phyloP scores from a whole-genome alignment of 768 basidiomycete genomes.

The Multifurca ochricompacta region DNA sequence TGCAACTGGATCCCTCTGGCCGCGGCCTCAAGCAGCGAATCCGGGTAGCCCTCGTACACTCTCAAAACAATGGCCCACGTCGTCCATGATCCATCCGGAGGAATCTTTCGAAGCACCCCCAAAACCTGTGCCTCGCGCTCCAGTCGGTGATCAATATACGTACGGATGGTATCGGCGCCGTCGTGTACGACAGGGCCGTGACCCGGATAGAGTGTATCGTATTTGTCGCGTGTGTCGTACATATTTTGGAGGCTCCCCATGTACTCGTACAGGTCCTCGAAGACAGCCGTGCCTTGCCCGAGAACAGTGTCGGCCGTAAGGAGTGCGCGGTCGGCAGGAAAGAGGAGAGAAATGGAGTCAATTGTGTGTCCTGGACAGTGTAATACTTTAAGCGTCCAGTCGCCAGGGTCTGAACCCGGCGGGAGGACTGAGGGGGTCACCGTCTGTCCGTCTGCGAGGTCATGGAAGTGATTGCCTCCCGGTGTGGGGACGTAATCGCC shows the following conservation, averaged over 20 bases:
- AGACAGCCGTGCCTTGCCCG: slow-evolving; percentile 84
- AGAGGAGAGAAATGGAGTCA: slow-evolving; percentile 73
- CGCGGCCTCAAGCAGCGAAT: slow-evolving; percentile 63
- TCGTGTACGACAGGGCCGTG: slow-evolving; percentile 76
- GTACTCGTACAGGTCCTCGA: slow-evolving; percentile 74
- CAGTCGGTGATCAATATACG: slow-evolving; percentile 74
- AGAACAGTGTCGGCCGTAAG: slow-evolving; percentile 91
- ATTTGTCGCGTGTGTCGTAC: slow-evolving; percentile 29
- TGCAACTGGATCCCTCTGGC: slow-evolving; percentile 63
- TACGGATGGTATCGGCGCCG: slow-evolving; percentile 51
- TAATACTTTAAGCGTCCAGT: slow-evolving; percentile 49
- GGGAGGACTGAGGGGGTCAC: slow-evolving; percentile 31
- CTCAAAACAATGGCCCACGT: slow-evolving; percentile 56
- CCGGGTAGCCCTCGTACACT: slow-evolving; percentile 69
- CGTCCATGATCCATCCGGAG: slow-evolving; percentile 39
- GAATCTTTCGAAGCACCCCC: slow-evolving; percentile 34
- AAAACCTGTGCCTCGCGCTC: slow-evolving; percentile 78
- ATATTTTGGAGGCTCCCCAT: slow-evolving; percentile 55
- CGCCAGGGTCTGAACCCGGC: slow-evolving; percentile 3
- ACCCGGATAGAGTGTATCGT: slow-evolving; percentile 68
- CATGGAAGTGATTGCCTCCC: slow-evolving; percentile 43
- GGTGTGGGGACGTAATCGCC: slow-evolving; percentile 41
- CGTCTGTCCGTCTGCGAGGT: slow-evolving; percentile 48
- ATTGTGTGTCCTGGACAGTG: slow-evolving; percentile 87
- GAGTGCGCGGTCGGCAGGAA: slow-evolving; percentile 62